Percentiles rank a stretch among this genome's conserved stretches.
These are phyloP conservation scores for Kernera saxatilis DNA, from an alignment of 345 rosid genomes.

Conservation along the genomic window DNA sequence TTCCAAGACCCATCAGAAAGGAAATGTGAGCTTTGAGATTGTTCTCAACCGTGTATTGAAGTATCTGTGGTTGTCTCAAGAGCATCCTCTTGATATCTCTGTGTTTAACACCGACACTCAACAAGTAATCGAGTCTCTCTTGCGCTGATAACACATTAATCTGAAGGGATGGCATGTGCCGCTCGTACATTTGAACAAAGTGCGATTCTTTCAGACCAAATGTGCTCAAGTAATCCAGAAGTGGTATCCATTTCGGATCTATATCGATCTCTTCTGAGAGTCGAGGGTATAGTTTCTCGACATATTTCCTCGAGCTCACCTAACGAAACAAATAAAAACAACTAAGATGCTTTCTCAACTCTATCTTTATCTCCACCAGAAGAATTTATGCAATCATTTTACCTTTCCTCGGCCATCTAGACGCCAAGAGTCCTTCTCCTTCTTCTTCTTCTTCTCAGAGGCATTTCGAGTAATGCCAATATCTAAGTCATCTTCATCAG, in stretches of 20 bases:
- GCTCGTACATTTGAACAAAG: conserved; percentile 81
- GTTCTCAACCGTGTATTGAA: conserved; percentile 80
- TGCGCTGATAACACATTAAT: conserved; percentile 69
- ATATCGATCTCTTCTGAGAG: conserved; percentile 67
- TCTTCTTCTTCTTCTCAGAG: conserved; percentile 31
- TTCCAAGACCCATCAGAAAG: conserved; percentile 71
- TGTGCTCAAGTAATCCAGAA: conserved; percentile 71
- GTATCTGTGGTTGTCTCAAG: conserved; percentile 88
- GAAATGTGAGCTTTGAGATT: conserved; percentile 76
- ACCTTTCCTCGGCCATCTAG: conserved; percentile 49
- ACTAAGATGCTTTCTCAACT: conserved; percentile 1
- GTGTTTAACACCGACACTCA: conserved; percentile 84
- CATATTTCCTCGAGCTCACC: conserved; percentile 35
- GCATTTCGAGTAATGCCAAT: conserved; percentile 23
- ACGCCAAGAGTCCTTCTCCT: conserved; percentile 34
- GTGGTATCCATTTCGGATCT: conserved; percentile 80
- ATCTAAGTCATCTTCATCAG: conserved; percentile 27
- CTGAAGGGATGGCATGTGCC: conserved; percentile 82
- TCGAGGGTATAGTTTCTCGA: conserved; percentile 43
- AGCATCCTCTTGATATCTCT: conserved; percentile 81
- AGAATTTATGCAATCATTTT: conserved; percentile 3
- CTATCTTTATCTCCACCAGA: not conserved
- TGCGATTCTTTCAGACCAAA: conserved; percentile 84
- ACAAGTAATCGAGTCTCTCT: conserved; percentile 85
- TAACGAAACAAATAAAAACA: conserved; percentile 26